Base-by-base conservation (phyloP, 495 filamentous ascomycete genomes). In the Lindgomyces ingoldianus region DNA sequence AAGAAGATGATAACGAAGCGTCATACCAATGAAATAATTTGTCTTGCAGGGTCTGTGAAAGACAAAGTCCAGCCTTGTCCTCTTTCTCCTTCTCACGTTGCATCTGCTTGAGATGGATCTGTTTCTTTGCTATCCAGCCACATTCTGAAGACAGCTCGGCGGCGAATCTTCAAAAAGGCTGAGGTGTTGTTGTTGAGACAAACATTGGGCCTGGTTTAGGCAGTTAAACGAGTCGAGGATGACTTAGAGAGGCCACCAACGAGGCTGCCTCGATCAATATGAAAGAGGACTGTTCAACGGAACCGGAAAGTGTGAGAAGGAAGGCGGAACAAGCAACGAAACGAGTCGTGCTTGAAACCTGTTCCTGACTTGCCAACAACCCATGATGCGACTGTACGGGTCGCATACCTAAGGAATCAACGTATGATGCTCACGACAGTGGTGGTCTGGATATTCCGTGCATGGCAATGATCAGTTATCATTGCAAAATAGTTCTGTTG, bases 61-160 rank as follows among this genome's bases (percentile, higher is more conserved):
- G 46, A 52, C 45, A 58, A 57, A 59, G 54, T 30, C 62, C 62
- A 26, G 62, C 62, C 45, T 26, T 44, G 62, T 16, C 47, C 49
- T 65, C 44, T 56, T 65, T 52, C 46, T 58, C 53, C 14, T 51
- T 33, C 8, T 33, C n/a, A 46, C 22, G 9, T 16, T n/a, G 25
- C 62, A 65, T 53, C 62, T 49, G 62, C 62, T 44, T 19, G 44
- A 57, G 44, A 49, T 36, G 39, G 19, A 36, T 36, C 6, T 14
- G n/a, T 27, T 12, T 56, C 21, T 36, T 48, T 56, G 16, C 33
- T 55, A 39, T 49, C 22, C 48, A 62, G 59, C 36, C 18, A 21
- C 59, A 62, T 62, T 30, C n/a, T 54, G 33, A 55, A 54, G 47
- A 47, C 48, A 45, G 50, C 48, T 14, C 4, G 8, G 59, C 48